Conservation (phyloP, 2,329 filamentous ascomycete genomes). For the Elsinoe necatrix region DNA sequence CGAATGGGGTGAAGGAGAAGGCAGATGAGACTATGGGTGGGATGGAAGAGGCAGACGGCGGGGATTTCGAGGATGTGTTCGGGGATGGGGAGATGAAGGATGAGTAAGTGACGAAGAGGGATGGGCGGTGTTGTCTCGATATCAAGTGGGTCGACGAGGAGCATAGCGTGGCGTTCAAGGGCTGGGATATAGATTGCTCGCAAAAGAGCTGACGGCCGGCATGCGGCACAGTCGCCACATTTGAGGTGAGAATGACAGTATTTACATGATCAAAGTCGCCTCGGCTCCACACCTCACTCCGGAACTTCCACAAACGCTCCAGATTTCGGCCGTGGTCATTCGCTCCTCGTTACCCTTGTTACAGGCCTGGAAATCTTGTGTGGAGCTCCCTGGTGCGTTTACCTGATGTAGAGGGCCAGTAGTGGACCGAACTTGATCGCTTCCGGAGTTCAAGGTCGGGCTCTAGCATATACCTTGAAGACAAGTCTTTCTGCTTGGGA, state of each 20-base stretch:
- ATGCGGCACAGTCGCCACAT: background rate
- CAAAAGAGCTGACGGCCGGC: background rate
- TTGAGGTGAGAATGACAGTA: background rate
- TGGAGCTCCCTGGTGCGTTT: too few species aligned
- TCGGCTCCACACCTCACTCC: too few species aligned
- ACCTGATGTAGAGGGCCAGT: too few species aligned
- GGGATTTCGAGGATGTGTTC: slow-evolving; percentile 24
- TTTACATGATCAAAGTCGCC: background rate
- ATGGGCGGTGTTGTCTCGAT: background rate
- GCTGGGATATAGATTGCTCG: background rate
- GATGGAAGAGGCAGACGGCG: slow-evolving; percentile 40
- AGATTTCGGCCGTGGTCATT: too few species aligned
- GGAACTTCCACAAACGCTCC: too few species aligned
- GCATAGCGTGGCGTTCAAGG: slow-evolving; percentile 15
- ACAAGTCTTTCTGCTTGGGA: too few species aligned
- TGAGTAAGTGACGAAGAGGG: slow-evolving; percentile 26
- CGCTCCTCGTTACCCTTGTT: too few species aligned
- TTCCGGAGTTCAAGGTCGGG: too few species aligned
- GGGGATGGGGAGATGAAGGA: slow-evolving; percentile 30
- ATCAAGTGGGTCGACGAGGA: background rate
- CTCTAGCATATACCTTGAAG: too few species aligned
- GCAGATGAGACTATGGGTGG: slow-evolving; percentile 21
- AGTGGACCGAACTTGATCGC: too few species aligned
- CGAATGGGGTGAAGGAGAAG: slow-evolving; percentile 26
- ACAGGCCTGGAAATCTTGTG: too few species aligned